Conservation (phyloP, 306 rosid species). For the Corylus heterophylla region DNA sequence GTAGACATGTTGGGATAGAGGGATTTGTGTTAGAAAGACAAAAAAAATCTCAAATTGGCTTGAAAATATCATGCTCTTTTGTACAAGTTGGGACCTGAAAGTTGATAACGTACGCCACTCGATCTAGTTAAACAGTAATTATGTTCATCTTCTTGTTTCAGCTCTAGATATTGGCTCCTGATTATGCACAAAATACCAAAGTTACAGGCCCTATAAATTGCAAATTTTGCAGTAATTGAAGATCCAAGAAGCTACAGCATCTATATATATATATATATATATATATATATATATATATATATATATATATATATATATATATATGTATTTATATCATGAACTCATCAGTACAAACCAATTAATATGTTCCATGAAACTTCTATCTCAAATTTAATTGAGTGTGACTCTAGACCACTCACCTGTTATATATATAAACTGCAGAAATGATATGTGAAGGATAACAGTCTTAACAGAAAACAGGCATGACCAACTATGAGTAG, state of each 20-base stretch:
- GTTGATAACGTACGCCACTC: too few species aligned
- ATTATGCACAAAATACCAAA: neutral
- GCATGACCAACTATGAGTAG: neutral
- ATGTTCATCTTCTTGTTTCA: neutral
- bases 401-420: conserved; percentile 12
- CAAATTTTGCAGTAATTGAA: neutral
- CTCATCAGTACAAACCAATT: neutral
- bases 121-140: neutral
- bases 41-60: neutral
- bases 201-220: neutral
- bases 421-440: neutral
- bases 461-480: conserved; percentile 2
- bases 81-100: neutral
- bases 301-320: neutral
- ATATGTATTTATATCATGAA: neutral
- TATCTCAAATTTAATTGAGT: neutral
- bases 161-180: neutral
- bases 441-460: neutral
- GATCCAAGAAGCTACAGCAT: neutral
- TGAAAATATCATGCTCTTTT: neutral
- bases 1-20: neutral
- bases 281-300: neutral
- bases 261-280: neutral
- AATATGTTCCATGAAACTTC: neutral
- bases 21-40: neutral